phyloP scores from a whole-genome alignment of 768 basidiomycete genomes.

The Lactifluus echinatus region DNA sequence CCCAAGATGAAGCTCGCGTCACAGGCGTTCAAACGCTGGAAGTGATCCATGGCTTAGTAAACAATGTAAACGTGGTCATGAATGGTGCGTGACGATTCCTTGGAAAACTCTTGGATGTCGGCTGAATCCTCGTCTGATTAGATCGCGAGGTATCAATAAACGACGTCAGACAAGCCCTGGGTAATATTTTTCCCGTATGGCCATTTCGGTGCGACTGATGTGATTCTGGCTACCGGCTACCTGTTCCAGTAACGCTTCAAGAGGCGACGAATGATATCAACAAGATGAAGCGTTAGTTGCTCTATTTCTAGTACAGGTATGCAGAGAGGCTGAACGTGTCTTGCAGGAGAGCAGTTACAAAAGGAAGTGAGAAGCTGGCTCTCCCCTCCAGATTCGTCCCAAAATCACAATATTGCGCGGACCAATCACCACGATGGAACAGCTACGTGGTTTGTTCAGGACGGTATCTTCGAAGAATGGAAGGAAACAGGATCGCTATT shows the following conservation, averaged over 20 bases:
- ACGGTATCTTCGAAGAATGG: neutral
- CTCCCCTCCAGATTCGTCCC: too few species aligned
- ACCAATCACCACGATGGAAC: neutral
- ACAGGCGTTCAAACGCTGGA: neutral
- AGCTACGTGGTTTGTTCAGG: neutral
- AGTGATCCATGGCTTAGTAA: neutral
- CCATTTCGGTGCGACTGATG: too few species aligned
- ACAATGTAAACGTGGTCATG: neutral
- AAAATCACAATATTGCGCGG: too few species aligned
- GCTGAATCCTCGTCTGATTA: neutral
- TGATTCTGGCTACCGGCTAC: too few species aligned
- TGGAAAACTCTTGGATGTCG: neutral
- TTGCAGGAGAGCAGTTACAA: too few species aligned
- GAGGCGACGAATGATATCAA: too few species aligned
- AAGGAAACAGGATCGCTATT: neutral
- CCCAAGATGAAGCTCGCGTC: neutral
- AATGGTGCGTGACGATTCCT: neutral
- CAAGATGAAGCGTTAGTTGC: too few species aligned
- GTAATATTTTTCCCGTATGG: neutral
- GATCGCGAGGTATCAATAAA: neutral
- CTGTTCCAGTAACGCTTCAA: too few species aligned
- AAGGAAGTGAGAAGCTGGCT: too few species aligned
- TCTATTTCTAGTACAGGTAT: too few species aligned
- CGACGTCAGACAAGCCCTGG: neutral
- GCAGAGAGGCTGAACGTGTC: too few species aligned